Base-by-base conservation (phyloP, 2,329 filamentous ascomycete species). In the Gyromitra esculenta region DNA sequence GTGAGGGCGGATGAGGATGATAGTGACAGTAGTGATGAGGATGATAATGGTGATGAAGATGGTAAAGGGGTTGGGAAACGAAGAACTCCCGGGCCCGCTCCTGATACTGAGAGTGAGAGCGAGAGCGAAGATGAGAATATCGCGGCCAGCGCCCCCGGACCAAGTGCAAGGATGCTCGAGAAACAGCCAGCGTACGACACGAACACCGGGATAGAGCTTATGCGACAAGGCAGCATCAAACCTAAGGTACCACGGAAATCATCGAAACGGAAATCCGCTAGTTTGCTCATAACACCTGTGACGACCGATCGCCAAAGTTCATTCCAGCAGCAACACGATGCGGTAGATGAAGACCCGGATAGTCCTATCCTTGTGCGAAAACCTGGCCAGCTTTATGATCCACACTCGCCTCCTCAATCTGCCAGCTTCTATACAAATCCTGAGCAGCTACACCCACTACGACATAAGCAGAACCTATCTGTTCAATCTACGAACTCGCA, bases 171-270 rank as follows among this genome's bases (percentile, higher is more conserved):
- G 79, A 82, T 89, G 41, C 82, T 83, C 67, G 81, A 84, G 78
- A 79, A 81, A 15, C 85, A 84, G 65, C 83, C 82, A 15, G 83
- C 78, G 52, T 65, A 81, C 64, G 77, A 77, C 52, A 81, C 66
- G 74, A 78, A 80, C 75, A 68, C 77, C 74, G 76, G 67, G 78
- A 81, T 56, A 79, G 81, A n/a, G 72, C 81, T 77, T 81, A 74
- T 80, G 83, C 71, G 65, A 21, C 75, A 77, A 45, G 71, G 64
- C 65, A 79, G 85, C 78, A 64, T 84, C 71, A 81, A 84, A 2
- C 89, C 89, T 0, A 85, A 87, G 6, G 87, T 94, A 41, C 91
- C 92, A 1, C 87, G 91, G 39, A 93, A 91, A 83, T 93, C 91
- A 82, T 94, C 92, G 0, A 90, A 89, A 81, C 87, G 91, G 75